Conservation (phyloP, 208 protist species). For the Trypanosoma rangeli region DNA sequence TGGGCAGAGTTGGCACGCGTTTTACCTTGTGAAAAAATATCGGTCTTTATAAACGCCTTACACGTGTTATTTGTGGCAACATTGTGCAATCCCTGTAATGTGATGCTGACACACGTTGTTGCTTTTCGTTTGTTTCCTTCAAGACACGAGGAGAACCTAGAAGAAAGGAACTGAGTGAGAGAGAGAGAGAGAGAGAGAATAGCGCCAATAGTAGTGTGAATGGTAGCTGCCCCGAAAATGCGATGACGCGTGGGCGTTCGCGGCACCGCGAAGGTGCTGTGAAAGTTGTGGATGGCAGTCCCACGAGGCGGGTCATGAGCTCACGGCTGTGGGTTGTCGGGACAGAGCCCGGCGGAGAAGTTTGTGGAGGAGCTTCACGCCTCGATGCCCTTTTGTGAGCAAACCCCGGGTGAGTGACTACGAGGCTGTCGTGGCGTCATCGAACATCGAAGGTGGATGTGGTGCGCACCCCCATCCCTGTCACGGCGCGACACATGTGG, state of each 20-base stretch:
- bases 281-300: slow-evolving; percentile 44
- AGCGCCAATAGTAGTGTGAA: background rate
- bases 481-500: slow-evolving; percentile 46
- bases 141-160: background rate
- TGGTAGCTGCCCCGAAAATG: slow-evolving; percentile 1
- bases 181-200: background rate
- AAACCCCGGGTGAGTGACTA: slow-evolving; percentile 42
- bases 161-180: background rate
- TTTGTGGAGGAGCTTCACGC: slow-evolving; percentile 29
- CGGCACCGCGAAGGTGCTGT: slow-evolving; percentile 38
- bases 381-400: background rate
- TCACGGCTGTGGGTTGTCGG: slow-evolving; percentile 48
- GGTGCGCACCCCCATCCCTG: slow-evolving; percentile 72
- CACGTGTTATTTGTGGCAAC: too few species aligned
- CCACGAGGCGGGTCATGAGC: slow-evolving; percentile 37
- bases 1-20: too few species aligned
- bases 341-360: slow-evolving; percentile 30
- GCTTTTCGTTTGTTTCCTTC: background rate
- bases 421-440: slow-evolving; percentile 46
- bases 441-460: slow-evolving; percentile 48
- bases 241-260: slow-evolving; percentile 52
- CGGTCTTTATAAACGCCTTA: too few species aligned
- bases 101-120: background rate
- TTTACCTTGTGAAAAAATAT: too few species aligned
- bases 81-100: too few species aligned